Evolutionary conservation across 306 rosid genomes (phyloP).

Genomic region (Sindora glabra): DNA sequence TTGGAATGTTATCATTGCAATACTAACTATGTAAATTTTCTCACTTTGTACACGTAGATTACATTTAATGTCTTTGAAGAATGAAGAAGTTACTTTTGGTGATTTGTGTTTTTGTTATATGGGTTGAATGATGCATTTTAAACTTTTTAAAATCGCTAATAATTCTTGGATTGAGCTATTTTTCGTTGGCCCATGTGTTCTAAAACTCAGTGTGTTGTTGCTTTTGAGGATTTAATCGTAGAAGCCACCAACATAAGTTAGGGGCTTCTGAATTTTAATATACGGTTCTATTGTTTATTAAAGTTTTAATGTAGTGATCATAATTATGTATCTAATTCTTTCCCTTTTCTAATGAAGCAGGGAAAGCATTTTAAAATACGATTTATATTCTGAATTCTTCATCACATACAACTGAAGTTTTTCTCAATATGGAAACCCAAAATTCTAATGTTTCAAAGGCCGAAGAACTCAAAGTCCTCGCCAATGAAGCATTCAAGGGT

Average conservation of each 20-base stretch:
- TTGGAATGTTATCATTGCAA: background rate
- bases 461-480: slow-evolving; percentile 71
- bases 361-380: slow-evolving; percentile 12
- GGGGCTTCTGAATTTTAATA: background rate
- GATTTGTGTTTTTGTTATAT: background rate
- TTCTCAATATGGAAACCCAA: slow-evolving; percentile 48
- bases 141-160: background rate
- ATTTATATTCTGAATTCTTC: slow-evolving; percentile 25
- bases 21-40: background rate
- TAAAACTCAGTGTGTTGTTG: background rate
- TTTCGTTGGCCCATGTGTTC: background rate
- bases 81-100: background rate
- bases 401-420: slow-evolving; percentile 19
- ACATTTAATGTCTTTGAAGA: background rate
- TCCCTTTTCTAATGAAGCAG: slow-evolving; percentile 11
- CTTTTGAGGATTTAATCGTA: no score
- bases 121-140: background rate
- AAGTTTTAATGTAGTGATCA: background rate
- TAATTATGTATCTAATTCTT: background rate
- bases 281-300: background rate
- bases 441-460: slow-evolving; percentile 48
- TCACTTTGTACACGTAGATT: background rate
- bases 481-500: slow-evolving; percentile 87
- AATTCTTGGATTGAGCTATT: background rate
- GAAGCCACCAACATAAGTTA: background rate